A percentile compares a stretch with the other conserved stretches of the same genome.
Evolutionary conservation across 805 yeast genomes (phyloP).

Genomic region (Candida easanensis): DNA sequence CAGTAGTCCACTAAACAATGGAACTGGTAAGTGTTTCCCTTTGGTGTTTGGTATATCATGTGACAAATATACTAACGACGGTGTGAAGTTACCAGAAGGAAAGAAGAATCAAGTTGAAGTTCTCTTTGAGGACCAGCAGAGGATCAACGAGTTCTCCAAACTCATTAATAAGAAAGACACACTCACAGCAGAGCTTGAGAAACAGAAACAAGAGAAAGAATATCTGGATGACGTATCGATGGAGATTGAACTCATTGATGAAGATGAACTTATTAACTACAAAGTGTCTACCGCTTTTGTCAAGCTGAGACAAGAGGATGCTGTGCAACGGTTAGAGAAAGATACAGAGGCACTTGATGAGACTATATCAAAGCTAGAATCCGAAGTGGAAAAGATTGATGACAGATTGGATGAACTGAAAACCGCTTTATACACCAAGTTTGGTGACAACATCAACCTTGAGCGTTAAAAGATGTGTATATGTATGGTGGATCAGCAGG

Average conservation of each 20-base stretch:
- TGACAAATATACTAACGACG: not conserved
- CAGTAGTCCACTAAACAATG: conserved; percentile 9
- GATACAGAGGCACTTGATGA: conserved; percentile 54
- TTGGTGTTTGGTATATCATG: not conserved
- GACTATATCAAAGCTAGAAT: conserved; percentile 45
- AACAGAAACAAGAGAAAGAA: conserved; percentile 69
- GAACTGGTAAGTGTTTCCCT: conserved; percentile 13
- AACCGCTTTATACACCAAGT: conserved; percentile 76
- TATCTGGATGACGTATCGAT: conserved; percentile 81
- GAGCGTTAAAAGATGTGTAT: conserved; percentile 45
- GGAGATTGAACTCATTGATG: conserved; percentile 85
- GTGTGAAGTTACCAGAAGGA: conserved; percentile 36
- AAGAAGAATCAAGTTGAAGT: conserved; percentile 38
- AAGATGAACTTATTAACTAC: conserved; percentile 68
- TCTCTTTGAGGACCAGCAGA: conserved; percentile 67
- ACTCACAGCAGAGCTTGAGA: conserved; percentile 45
- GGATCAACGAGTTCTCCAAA: conserved; percentile 85
- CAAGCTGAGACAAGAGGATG: conserved; percentile 62
- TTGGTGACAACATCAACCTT: conserved; percentile 84
- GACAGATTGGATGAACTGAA: conserved; percentile 60
- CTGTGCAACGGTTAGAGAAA: conserved; percentile 61
- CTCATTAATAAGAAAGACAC: conserved; percentile 69
- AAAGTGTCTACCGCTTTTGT: conserved; percentile 80
- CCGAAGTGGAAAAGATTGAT: conserved; percentile 49
- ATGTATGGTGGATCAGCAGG: not conserved